Conservation (phyloP, 495 filamentous ascomycete genomes). For the Xylaria curta region DNA sequence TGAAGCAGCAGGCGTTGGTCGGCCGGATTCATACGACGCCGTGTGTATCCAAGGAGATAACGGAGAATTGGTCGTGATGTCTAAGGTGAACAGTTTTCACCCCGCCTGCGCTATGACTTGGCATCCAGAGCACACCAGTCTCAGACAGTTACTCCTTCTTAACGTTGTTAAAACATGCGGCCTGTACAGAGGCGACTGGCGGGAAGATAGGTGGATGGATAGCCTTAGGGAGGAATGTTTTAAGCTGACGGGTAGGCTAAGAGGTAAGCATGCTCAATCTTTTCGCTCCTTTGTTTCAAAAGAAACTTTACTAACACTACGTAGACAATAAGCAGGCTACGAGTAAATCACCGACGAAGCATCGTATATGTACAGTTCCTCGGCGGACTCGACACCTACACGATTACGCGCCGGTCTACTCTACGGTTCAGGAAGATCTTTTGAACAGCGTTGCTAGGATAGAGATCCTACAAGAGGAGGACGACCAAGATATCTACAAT, state of each 20-base stretch:
- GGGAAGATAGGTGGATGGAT: constrained; percentile 14
- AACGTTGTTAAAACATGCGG: constrained; percentile 17
- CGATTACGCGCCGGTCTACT: background rate
- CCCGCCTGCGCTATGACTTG: background rate
- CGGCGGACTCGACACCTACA: background rate
- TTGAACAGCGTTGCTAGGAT: background rate
- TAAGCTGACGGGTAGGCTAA: background rate
- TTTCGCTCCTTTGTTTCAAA: background rate
- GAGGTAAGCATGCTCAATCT: background rate
- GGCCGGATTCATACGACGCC: background rate
- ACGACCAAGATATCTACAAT: background rate
- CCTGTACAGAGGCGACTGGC: constrained; percentile 10
- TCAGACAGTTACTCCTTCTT: constrained; percentile 5
- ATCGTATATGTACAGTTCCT: background rate
- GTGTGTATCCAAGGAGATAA: background rate
- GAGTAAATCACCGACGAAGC: background rate
- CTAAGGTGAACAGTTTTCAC: constrained; percentile 4
- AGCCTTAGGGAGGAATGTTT: constrained; percentile 2
- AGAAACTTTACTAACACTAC: background rate
- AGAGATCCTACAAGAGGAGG: background rate
- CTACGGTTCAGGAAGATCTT: background rate
- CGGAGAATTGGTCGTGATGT: background rate
- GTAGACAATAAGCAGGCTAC: background rate
- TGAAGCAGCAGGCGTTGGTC: background rate
- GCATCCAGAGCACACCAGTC: constrained; percentile 6